These are phyloP conservation scores for Ogataea zsoltii DNA, from an alignment of 805 yeast species.

Conservation along the genomic window DNA sequence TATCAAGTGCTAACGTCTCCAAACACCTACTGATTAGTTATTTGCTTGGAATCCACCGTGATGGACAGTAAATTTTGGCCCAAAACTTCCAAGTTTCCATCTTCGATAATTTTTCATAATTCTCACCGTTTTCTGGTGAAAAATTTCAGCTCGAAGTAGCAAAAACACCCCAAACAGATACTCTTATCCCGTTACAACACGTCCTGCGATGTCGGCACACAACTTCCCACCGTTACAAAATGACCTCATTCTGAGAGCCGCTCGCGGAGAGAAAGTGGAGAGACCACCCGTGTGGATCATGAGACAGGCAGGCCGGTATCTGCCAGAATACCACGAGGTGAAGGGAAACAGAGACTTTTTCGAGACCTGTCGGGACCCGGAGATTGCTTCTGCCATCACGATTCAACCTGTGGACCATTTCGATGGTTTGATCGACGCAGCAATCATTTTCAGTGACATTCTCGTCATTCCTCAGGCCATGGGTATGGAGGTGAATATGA, in stretches of 20 bases:
- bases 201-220: constrained; percentile 3
- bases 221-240: constrained; percentile 79
- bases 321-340: constrained; percentile 88
- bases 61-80: too few relatives aligned
- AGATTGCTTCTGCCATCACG: constrained; percentile 89
- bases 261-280: constrained; percentile 85
- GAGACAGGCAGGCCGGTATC: constrained; percentile 97
- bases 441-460: constrained; percentile 94
- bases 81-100: too few relatives aligned
- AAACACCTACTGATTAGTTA: too few relatives aligned
- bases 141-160: too few relatives aligned
- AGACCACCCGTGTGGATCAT: constrained; percentile 98
- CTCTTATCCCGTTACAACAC: too few relatives aligned
- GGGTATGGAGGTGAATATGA: constrained; percentile 94
- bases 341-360: constrained; percentile 87
- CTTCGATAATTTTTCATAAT: too few relatives aligned
- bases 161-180: too few relatives aligned
- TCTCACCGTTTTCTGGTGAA: too few relatives aligned
- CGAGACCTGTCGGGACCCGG: constrained; percentile 93
- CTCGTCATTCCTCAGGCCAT: constrained; percentile 96
- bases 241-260: constrained; percentile 90
- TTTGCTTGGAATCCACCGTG: too few relatives aligned
- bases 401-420: constrained; percentile 93
- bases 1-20: too few relatives aligned
- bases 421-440: constrained; percentile 90